phyloP scores from a whole-genome alignment of 140 eudicot species.

The Senecio squalidus region DNA sequence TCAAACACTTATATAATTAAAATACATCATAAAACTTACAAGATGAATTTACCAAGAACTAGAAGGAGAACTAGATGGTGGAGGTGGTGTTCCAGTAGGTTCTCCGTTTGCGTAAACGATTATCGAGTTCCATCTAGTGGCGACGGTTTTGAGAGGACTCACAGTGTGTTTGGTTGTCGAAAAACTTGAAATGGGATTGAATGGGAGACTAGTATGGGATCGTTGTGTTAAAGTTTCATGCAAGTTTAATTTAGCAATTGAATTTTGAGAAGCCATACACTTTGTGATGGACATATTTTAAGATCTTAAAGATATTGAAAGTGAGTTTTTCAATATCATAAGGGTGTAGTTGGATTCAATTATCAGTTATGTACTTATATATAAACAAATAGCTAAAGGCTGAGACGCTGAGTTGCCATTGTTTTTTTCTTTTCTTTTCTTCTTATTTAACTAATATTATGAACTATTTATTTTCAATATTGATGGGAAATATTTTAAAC shows the following conservation, averaged over 20 bases:
- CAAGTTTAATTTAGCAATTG: constrained; percentile 6
- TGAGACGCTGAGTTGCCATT: too few species aligned
- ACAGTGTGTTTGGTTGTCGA: constrained; percentile 1
- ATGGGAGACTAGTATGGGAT: constrained; percentile 14
- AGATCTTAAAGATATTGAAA: constrained; percentile 8
- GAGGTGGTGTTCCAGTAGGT: constrained; percentile 25
- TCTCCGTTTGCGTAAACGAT: constrained; percentile 17
- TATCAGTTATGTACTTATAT: too few species aligned
- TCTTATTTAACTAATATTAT: too few species aligned
- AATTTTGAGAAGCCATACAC: constrained; percentile 19
- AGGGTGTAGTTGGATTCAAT: too few species aligned
- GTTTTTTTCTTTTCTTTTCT: too few species aligned
- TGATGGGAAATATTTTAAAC: too few species aligned
- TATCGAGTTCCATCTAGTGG: constrained; percentile 21
- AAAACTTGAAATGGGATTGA: constrained; percentile 27
- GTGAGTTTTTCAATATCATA: too few species aligned
- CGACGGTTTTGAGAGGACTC: constrained; percentile 11
- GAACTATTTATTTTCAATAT: too few species aligned
- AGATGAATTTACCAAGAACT: constrained; percentile 23
- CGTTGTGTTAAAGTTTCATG: constrained; percentile 17
- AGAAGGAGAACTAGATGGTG: constrained; percentile 20
- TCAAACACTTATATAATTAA: not conserved
- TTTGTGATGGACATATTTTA: constrained; percentile 23
- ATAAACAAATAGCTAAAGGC: too few species aligned
- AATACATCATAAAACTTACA: not conserved